Percentiles rank a stretch among this genome's conserved stretches.
phyloP scores from a whole-genome alignment of 345 rosid species.

The Melastoma malabathricum region DNA sequence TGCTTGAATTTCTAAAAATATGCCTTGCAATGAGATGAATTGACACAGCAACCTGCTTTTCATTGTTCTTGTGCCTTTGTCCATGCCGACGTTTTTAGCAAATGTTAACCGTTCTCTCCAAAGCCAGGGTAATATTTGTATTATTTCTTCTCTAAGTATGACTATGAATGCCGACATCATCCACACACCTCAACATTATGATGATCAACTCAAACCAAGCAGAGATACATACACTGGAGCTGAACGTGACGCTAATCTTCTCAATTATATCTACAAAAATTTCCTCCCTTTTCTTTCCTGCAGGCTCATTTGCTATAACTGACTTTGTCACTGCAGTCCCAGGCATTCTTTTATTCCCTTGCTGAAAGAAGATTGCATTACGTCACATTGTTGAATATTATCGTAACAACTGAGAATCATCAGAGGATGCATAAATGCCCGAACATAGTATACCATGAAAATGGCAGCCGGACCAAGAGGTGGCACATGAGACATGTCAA shows the following conservation, averaged over 20 bases:
- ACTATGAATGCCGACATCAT: no score
- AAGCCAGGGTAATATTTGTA: no score
- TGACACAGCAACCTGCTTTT: no score
- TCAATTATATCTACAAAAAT: slow-evolving; percentile 95
- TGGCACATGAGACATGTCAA: slow-evolving; percentile 68
- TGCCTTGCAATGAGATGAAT: no score
- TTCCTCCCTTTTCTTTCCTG: slow-evolving; percentile 96
- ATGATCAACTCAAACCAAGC: background rate
- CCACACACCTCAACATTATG: no score
- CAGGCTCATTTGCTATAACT: slow-evolving; percentile 93
- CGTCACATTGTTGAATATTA: no score
- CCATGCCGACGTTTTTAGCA: no score
- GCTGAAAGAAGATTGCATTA: slow-evolving; percentile 30
- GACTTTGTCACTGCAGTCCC: slow-evolving; percentile 97
- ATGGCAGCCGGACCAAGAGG: slow-evolving; percentile 89
- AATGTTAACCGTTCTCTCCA: no score
- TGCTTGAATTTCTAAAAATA: no score
- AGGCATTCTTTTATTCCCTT: slow-evolving; percentile 95
- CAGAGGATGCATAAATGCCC: background rate
- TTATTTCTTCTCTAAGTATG: no score
- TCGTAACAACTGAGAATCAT: background rate
- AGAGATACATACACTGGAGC: slow-evolving; percentile 77
- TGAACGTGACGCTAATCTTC: slow-evolving; percentile 96
- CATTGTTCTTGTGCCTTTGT: no score
- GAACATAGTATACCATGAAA: slow-evolving; percentile 53